phyloP scores from a whole-genome alignment of 2,329 filamentous ascomycete genomes.

The Aspergillus texensis region DNA sequence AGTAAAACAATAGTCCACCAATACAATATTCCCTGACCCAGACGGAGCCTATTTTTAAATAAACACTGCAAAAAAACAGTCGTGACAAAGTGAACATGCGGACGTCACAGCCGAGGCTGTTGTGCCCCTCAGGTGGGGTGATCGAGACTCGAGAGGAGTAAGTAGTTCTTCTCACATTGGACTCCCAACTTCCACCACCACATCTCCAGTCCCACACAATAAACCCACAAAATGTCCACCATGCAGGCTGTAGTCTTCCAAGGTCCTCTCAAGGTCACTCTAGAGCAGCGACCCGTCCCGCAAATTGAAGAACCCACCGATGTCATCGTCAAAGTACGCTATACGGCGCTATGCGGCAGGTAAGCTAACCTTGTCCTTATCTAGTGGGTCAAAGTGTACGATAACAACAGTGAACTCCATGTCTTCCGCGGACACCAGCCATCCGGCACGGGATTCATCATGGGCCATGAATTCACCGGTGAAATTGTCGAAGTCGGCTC shows the following conservation, averaged over 20 bases:
- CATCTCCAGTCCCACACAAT: not conserved
- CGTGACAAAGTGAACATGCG: not conserved
- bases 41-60: too few relatives aligned
- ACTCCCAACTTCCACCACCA: not conserved
- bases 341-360: slow-evolving; percentile 85
- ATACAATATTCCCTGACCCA: not conserved
- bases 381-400: not conserved
- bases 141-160: not conserved
- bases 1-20: not conserved
- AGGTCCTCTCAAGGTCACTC: slow-evolving; percentile 69
- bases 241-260: slow-evolving; percentile 92
- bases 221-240: not conserved
- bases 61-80: not conserved
- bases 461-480: slow-evolving; percentile 83
- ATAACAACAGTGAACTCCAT: slow-evolving; percentile 67
- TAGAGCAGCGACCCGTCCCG: slow-evolving; percentile 78
- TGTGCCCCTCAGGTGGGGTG: not conserved
- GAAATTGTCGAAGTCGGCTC: slow-evolving; percentile 67
- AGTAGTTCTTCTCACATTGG: not conserved
- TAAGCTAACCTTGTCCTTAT: slow-evolving; percentile 36
- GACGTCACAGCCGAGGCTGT: not conserved
- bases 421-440: slow-evolving; percentile 80
- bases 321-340: slow-evolving; percentile 77
- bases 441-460: slow-evolving; percentile 64
- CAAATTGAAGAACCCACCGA: slow-evolving; percentile 70